Evolutionary conservation across 2,329 filamentous ascomycete species (phyloP), one percentile per base, ranked within the genome.

Genomic region (Fusarium liriodendri): DNA sequence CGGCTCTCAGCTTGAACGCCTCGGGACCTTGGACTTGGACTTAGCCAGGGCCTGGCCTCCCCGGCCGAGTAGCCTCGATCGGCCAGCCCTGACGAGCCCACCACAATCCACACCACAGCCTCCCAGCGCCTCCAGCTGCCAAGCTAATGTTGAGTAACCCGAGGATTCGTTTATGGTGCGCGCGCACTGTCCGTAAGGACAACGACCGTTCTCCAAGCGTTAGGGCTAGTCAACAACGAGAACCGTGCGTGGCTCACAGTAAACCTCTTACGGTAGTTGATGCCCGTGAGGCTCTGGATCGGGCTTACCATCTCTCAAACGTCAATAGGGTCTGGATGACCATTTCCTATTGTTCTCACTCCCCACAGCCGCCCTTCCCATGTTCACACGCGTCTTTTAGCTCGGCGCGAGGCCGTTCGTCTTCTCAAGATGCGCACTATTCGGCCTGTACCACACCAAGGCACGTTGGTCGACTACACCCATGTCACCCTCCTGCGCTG

Each of bases 241-340:
- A 60, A 60, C 73, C 59, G 64, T 76, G 71, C 57, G 62, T 35
- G 52, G 58, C 27, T 42, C 32, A 54, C 16, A 58, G 62, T 25
- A 50, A 67, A 38, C 57, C 63, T 38, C 22, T 57, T 62, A 54
- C 27, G 33, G 63, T 65, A 72, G 57, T 14, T 40, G 32, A 70
- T 62, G 45, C 47, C 58, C n/a, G 33, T 63, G 66, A 58, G 66
- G 66, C 57, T 71, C 66, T 64, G 35, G 70, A 70, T 50, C 55
- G 58, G 64, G 62, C 57, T 66, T 50, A 63, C 64, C 65, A 63
- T 64, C 27, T 42, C 47, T 59, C 65, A 67, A 47, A 47, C 67
- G 62, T 78, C 72, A 77, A 74, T 67, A 69, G 65, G 64, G 66
- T 42, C 62, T 38, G 62, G 63, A 60, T 70, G 33, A 61, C 33